Percentiles rank a stretch among this genome's conserved stretches.
Evolutionary conservation across 179 eudicot genomes (phyloP).

Genomic region (Heliamphora pulchella): DNA sequence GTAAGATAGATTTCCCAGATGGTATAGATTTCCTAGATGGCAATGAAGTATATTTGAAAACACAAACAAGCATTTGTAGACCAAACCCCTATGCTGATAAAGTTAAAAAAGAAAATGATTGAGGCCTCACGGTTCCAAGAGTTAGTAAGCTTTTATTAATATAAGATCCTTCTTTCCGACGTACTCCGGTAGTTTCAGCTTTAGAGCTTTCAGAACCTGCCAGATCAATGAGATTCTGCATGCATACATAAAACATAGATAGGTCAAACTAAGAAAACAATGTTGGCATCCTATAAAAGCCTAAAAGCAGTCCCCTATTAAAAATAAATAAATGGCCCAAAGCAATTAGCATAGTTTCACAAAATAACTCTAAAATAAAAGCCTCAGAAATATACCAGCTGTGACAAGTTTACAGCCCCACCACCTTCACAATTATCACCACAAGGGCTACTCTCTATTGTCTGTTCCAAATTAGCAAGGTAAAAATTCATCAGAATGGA

Average conservation of each 20-base stretch:
- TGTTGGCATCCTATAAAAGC: neutral
- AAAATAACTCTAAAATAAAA: slow-evolving; percentile 8
- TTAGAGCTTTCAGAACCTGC: slow-evolving; percentile 99
- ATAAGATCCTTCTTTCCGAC: slow-evolving; percentile 94
- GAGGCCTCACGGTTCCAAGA: slow-evolving; percentile 94
- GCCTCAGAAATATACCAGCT: slow-evolving; percentile 51
- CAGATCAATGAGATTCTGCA: slow-evolving; percentile 99
- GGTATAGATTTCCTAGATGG: neutral
- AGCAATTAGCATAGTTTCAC: neutral
- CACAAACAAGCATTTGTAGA: slow-evolving; percentile 5
- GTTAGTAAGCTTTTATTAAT: slow-evolving; percentile 93
- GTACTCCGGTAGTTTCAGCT: slow-evolving; percentile 88
- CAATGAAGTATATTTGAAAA: slow-evolving; percentile 6
- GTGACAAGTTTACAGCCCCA: slow-evolving; percentile 90
- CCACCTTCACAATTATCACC: slow-evolving; percentile 82
- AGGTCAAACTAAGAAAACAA: slow-evolving; percentile 8
- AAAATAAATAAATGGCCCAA: neutral
- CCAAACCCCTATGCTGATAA: slow-evolving; percentile 18
- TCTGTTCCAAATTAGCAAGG: slow-evolving; percentile 38
- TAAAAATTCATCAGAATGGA: neutral
- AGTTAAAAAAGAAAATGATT: slow-evolving; percentile 15
- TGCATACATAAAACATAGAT: slow-evolving; percentile 31
- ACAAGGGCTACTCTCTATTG: slow-evolving; percentile 96
- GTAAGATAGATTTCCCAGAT: neutral
- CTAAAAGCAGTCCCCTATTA: neutral